Conservation (phyloP, 2,329 filamentous ascomycete species). For the Periglandula ipomoeae region DNA sequence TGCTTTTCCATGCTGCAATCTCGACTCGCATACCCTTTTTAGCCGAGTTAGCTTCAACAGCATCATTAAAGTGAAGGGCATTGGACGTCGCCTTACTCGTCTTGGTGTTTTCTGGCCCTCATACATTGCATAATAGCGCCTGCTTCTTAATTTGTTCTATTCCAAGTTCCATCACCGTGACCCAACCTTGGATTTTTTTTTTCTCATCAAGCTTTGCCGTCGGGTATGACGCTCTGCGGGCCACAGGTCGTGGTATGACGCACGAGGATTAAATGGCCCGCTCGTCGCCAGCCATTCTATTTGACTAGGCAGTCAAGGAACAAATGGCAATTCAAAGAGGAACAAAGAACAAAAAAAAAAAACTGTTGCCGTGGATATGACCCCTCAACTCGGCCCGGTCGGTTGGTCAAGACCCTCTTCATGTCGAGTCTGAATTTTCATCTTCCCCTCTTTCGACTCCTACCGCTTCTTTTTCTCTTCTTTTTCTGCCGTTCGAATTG, state of each 20-base stretch:
- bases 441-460: background rate
- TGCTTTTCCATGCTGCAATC: constrained; percentile 1
- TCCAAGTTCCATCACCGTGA: background rate
- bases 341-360: background rate
- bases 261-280: background rate
- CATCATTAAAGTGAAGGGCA: no score
- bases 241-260: background rate
- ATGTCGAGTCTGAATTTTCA: background rate
- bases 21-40: background rate
- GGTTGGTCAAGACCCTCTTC: background rate
- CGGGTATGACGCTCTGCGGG: background rate
- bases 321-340: background rate
- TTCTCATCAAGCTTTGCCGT: constrained; percentile 2
- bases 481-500: background rate
- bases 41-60: no score
- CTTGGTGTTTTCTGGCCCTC: no score
- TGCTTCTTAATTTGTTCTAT: background rate
- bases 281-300: constrained; percentile 4
- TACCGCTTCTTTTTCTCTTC: background rate
- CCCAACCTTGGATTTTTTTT: background rate
- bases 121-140: no score
- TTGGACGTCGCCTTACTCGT: no score
- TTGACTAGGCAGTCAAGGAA: background rate
- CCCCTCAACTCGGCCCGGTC: background rate
- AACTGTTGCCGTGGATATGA: background rate